Evolutionary conservation across 768 basidiomycete genomes (phyloP), one percentile per base, ranked within the genome.

Genomic region (Pulveroboletus sp.): DNA sequence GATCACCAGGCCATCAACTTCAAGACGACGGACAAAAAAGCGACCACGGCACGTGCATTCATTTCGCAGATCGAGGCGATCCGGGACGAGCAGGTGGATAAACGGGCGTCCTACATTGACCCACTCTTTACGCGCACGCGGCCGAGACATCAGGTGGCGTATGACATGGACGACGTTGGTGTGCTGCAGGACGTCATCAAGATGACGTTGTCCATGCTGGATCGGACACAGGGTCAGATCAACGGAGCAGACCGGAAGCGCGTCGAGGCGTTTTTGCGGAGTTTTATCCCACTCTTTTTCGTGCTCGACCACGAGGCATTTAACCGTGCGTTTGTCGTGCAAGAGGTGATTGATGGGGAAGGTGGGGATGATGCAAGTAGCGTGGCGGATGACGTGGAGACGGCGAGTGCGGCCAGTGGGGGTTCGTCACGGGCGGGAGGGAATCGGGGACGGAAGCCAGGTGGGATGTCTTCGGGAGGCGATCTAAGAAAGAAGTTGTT

Each of bases 1-100:
- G 95, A 99, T 64, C 91, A 95, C 60, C 92, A 94, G 65, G 90
- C 85, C 9, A 87, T 95, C 63, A 79, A 80, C 42, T 97, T 94
- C 81, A 94, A 94, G 73, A 75, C 80, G 31, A 78, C 77, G 32
- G 97, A 99, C 72, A 97, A 97, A 78, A 90, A 89, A 62, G 76
- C 82, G 20, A 77, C 85, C 45, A 81, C 82, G 4, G 71, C 81
- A 23, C 91, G 91, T 67, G 75, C 84, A 9, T 82, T 95, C 50
- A 80, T 93, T 24, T 81, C 72, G 55, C 89, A 94, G 67, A 87
- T 94, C 61, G 92, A 95, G 69, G 82, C 84, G 0, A 82, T 87
- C 34, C 73, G 88, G 44, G 87, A 92, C 53, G 88, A 89, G 61
- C 90, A 93, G 66, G 79, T 83, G 72, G 79, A 85, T 48, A 81